A percentile compares a stretch with the other conserved stretches of the same genome.
These are phyloP conservation scores for Citrus medica DNA, from an alignment of 345 rosid genomes.

Conservation along the genomic window DNA sequence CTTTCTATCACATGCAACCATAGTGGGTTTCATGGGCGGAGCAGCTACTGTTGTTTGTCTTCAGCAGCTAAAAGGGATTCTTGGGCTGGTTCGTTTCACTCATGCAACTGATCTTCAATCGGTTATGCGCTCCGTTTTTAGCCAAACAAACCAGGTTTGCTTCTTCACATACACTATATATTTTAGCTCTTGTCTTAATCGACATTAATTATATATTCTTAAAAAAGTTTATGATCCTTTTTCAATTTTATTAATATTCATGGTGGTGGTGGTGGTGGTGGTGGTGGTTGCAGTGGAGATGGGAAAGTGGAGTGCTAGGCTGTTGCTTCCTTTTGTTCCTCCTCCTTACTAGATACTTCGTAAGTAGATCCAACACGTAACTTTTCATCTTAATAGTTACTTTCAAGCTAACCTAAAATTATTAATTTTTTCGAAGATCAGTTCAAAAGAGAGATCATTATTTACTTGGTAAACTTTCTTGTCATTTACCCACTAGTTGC, in stretches of 20 bases:
- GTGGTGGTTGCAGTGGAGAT: slow-evolving; percentile 74
- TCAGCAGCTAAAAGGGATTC: slow-evolving; percentile 89
- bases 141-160: slow-evolving; percentile 70
- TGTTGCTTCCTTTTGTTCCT: slow-evolving; percentile 87
- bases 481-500: slow-evolving; percentile 12
- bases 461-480: not conserved
- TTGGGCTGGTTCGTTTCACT: slow-evolving; percentile 81
- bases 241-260: not conserved
- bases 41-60: slow-evolving; percentile 97
- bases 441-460: not conserved
- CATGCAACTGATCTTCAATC: slow-evolving; percentile 72
- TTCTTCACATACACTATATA: not conserved
- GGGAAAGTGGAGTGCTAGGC: slow-evolving; percentile 91
- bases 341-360: slow-evolving; percentile 64
- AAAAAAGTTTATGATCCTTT: not conserved
- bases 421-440: no score
- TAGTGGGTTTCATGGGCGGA: slow-evolving; percentile 98
- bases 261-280: not conserved
- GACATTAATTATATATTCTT: no score
- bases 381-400: not conserved
- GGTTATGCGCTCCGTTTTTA: slow-evolving; percentile 74
- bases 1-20: slow-evolving; percentile 91
- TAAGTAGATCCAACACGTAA: slow-evolving; percentile 30
- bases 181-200: not conserved
- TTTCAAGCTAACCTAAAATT: not conserved